Conservation (phyloP, 2,329 filamentous ascomycete genomes). For the Aspergillus uvarum region DNA sequence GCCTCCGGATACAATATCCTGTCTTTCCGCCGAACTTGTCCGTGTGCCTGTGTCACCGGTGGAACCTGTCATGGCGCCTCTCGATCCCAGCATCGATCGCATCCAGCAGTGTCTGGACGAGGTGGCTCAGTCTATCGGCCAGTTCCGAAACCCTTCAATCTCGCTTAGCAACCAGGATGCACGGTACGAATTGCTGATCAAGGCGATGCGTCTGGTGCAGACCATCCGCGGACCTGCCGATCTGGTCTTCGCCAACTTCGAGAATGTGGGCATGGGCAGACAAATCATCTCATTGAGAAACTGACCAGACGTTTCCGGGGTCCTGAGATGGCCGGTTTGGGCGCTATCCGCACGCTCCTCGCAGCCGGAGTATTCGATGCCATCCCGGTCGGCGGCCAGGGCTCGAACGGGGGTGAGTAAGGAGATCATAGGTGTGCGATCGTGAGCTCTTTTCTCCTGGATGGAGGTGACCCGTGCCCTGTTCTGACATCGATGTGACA, state of each 20-base stretch:
- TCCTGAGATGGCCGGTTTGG: slow-evolving; percentile 8
- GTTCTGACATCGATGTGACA: neutral
- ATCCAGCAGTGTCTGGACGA: slow-evolving; percentile 11
- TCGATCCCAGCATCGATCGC: neutral
- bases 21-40: neutral
- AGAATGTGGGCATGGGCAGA: slow-evolving; percentile 7
- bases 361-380: slow-evolving; percentile 22
- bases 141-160: neutral
- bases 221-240: slow-evolving; percentile 24
- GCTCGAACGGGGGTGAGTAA: slow-evolving; percentile 14
- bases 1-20: neutral
- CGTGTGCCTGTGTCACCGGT: neutral
- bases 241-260: slow-evolving; percentile 21
- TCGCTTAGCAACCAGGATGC: neutral
- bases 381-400: slow-evolving; percentile 19
- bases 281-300: no score
- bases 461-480: no score
- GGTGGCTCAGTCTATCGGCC: slow-evolving; percentile 1
- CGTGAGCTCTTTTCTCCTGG: no score
- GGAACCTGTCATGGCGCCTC: neutral
- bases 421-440: slow-evolving; percentile 5
- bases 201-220: slow-evolving; percentile 14
- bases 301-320: neutral
- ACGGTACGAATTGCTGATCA: slow-evolving; percentile 5
- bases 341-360: slow-evolving; percentile 22